Percentiles rank a stretch among this genome's conserved stretches.
Evolutionary conservation across 169 alveolate genomes (phyloP).

Genomic region (Cryptosporidium sp.): DNA sequence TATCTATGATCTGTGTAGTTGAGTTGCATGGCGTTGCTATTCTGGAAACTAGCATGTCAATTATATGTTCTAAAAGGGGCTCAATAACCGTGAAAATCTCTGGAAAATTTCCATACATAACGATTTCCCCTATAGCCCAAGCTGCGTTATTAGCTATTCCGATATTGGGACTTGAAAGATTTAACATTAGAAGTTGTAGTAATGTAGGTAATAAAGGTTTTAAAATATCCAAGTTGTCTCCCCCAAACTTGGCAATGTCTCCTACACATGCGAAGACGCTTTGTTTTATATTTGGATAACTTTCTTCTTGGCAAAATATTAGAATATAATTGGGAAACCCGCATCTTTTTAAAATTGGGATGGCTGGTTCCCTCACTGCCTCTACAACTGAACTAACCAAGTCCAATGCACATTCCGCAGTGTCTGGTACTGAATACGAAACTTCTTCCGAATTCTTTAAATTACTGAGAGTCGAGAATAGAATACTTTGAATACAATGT

Average conservation of each 20-base stretch:
- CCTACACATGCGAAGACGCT: constrained; percentile 84
- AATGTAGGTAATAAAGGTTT: constrained; percentile 12
- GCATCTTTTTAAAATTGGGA: constrained; percentile 70
- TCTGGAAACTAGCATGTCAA: constrained; percentile 78
- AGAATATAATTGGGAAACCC: constrained; percentile 14
- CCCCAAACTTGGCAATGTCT: constrained; percentile 80
- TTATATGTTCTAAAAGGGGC: constrained; percentile 80
- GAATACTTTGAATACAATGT: constrained; percentile 60
- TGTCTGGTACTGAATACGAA: constrained; percentile 5
- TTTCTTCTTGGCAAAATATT: constrained; percentile 58
- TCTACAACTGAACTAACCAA: constrained; percentile 75
- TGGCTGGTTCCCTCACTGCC: constrained; percentile 34
- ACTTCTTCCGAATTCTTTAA: constrained; percentile 8
- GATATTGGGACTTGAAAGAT: constrained; percentile 78
- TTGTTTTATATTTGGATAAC: constrained; percentile 75
- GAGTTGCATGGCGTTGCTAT: constrained; percentile 78
- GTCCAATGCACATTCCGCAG: constrained; percentile 72
- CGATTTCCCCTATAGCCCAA: constrained; percentile 89
- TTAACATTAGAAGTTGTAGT: constrained; percentile 11
- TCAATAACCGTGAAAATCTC: constrained; percentile 76
- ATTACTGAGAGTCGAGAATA: not conserved
- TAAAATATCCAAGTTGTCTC: constrained; percentile 50
- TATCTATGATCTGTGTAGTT: not conserved
- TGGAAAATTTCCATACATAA: constrained; percentile 76
- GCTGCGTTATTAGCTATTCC: constrained; percentile 88